Evolutionary conservation across 78 protist species (phyloP).

Genomic region (Guillardia theta): DNA sequence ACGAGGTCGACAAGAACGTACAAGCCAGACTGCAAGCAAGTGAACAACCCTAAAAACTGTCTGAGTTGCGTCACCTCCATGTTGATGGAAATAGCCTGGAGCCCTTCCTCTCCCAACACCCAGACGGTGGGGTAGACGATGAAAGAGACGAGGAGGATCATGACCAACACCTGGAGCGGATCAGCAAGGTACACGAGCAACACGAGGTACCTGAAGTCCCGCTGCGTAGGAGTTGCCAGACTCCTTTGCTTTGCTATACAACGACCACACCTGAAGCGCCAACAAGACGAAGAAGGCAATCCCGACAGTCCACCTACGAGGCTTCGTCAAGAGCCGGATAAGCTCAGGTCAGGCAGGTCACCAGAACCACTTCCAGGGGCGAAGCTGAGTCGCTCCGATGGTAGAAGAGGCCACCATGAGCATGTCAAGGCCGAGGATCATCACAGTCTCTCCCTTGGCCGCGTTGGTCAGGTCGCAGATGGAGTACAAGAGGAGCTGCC

Average conservation of each 20-base stretch:
- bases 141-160: neutral
- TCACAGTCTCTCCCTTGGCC: neutral
- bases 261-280: too few species aligned
- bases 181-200: neutral
- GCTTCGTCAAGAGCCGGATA: neutral
- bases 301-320: neutral
- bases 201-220: too few species aligned
- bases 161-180: neutral
- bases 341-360: neutral
- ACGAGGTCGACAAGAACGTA: neutral
- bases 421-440: neutral
- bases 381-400: neutral
- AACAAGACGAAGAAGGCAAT: neutral
- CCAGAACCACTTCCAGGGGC: slow-evolving; percentile 31
- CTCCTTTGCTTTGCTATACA: too few species aligned
- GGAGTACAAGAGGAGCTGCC: neutral
- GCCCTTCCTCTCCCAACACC: slow-evolving; percentile 39
- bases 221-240: too few species aligned
- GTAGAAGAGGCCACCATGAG: neutral
- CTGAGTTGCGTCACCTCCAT: neutral
- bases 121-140: neutral
- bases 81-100: neutral
- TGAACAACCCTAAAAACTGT: neutral
- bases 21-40: neutral
- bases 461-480: neutral